Conservation (phyloP, 768 basidiomycete species). For the Boletellus ananiceps region DNA sequence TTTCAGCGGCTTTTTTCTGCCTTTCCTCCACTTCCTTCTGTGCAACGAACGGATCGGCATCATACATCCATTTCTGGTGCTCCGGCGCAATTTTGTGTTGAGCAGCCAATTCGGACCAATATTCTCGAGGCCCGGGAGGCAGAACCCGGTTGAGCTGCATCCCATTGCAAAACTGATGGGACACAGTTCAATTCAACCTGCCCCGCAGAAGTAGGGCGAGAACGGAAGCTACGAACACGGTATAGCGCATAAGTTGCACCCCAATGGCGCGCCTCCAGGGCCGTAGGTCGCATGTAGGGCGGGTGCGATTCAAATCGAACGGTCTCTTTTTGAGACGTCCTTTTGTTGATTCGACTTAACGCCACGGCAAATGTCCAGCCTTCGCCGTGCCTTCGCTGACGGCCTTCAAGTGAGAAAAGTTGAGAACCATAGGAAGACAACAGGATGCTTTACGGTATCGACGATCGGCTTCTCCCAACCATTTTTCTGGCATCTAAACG, state of each 20-base stretch:
- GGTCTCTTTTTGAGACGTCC: constrained; percentile 61
- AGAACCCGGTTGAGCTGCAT: constrained; percentile 71
- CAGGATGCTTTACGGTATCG: constrained; percentile 52
- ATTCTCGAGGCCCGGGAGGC: constrained; percentile 81
- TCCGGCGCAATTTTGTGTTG: constrained; percentile 66
- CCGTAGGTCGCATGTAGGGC: constrained; percentile 58
- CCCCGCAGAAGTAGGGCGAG: not conserved
- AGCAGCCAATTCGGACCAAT: constrained; percentile 72
- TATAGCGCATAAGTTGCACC: constrained; percentile 85
- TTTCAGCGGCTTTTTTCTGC: constrained; percentile 53
- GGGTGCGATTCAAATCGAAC: constrained; percentile 75
- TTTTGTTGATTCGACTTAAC: constrained; percentile 65
- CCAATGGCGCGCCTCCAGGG: constrained; percentile 85
- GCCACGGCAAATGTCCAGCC: constrained; percentile 65
- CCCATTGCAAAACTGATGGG: constrained; percentile 63
- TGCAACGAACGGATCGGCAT: constrained; percentile 81
- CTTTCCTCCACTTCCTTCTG: constrained; percentile 61
- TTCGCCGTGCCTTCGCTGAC: constrained; percentile 43
- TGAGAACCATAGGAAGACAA: not conserved
- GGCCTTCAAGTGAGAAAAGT: constrained; percentile 7
- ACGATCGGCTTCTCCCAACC: constrained; percentile 84
- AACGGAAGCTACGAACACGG: constrained; percentile 54
- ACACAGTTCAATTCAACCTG: constrained; percentile 18
- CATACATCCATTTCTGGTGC: constrained; percentile 82
- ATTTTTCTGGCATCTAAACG: constrained; percentile 72